Base-by-base conservation (phyloP, 768 basidiomycete species). In the Tricholoma sp. region DNA sequence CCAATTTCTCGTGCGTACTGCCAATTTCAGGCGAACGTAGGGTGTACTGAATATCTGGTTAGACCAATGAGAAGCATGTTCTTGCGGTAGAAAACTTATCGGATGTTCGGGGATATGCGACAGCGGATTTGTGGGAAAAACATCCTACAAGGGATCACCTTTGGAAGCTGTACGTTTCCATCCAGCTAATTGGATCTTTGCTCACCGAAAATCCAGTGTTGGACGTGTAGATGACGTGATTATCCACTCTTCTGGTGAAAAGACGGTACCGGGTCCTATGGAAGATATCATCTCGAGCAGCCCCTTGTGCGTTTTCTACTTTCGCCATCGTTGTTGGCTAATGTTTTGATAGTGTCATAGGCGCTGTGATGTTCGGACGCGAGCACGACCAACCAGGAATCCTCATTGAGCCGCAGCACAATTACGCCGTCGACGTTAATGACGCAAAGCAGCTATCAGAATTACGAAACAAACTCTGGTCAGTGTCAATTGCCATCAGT, bases 71-170 rank as follows among this genome's bases (percentile, higher is more conserved):
- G 2, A 69, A 36, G 2, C 66, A 71, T 44, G 60, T 63, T 7
- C 56, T 66, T 0, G 60, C 68, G 1, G 60, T 73, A 1, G 70
- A 74, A 42, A 77, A 80, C 34, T 48, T 75, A 39, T 51, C 55
- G 5, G 70, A 72, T 56, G 65, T 67, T 4, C 64, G 60, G 41
- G 78, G 78, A 11, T 80, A 79, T 49, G 73, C 72, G 1, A 78
- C 73, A 10, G 72, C 71, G 2, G 80, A 80, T 63, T 60, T 78
- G 6, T 78, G 75, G 57, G 54, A 71, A 33, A 69, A 66, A 24
- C 80, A 81, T 57, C 77, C 80, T 0, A 74, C 72, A 6, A 72
- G 73, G 9, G 61, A 70, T 4, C 65, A 70, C 13, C 63, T 76
- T n/a, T 82, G 74, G 68, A 78, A 71, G 62, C 65, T 79, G 77